Evolutionary conservation across 2,329 filamentous ascomycete genomes (phyloP), one percentile per base, ranked within the genome.

Genomic region (Fusarium lateritium): DNA sequence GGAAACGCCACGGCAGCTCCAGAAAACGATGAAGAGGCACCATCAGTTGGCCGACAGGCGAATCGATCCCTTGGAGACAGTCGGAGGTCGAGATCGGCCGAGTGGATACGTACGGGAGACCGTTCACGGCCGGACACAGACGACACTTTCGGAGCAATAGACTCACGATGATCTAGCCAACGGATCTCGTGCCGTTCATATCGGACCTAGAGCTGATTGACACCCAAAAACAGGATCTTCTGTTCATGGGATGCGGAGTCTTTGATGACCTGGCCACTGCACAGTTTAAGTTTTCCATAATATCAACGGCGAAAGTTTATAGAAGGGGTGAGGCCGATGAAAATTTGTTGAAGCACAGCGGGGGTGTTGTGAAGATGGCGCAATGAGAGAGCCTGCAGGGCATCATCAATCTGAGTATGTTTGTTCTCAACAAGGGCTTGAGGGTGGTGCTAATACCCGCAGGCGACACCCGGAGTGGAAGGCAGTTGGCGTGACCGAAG

Each of bases 221-320:
- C 34, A 26, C 34, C 40, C 28, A 36, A n/a, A 11, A 11, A 40
- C 52, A 53, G 56, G 53, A 26, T 34, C 40, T 59, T 52, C 46
- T 34, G 60, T n/a, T 21, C 38, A 42, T 21, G n/a, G 34, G 26
- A 38, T 21, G 34, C 38, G 40, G 24, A 42, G 36, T 38, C n/a
- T 34, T 47, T 10, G 38, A 39, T 42, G 44, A 57, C 15, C 56
- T 67, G 47, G 50, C 26, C 53, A 45, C 39, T 46, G 42, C 8
- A 31, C 19, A 38, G 36, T 57, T 58, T 64, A 61, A 36, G 60
- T 72, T 66, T 61, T 36, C 33, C 42, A 65, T 57, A 34, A 57
- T 72, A 55, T 64, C 51, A 60, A 60, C 46, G 66, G 66, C 60
- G 56, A 60, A 72, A 72, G 62, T 63, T 64, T 60, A 51, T 59